Conservation (phyloP, 2,329 filamentous ascomycete species). For the Rutstroemia sp. region DNA sequence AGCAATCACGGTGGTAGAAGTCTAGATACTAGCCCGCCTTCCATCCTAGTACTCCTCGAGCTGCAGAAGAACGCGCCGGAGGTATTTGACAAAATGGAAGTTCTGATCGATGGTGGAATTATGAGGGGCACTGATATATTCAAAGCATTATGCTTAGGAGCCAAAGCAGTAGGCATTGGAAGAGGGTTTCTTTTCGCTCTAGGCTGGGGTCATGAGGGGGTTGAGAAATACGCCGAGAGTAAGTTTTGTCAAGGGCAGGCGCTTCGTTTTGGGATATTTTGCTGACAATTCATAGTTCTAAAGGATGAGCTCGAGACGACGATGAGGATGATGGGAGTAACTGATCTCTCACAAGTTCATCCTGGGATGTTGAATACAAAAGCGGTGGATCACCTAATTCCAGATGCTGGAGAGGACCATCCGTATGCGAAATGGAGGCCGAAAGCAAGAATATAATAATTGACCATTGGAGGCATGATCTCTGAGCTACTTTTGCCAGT, state of each 20-base stretch:
- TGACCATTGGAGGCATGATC: background rate
- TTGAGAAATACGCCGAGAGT: conserved; percentile 47
- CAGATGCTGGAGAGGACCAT: conserved; percentile 34
- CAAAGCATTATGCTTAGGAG: conserved; percentile 59
- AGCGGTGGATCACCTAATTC: conserved; percentile 41
- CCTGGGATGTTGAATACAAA: conserved; percentile 52
- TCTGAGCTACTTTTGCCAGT: too few relatives aligned
- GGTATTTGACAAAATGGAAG: conserved; percentile 52
- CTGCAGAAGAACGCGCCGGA: conserved; percentile 53
- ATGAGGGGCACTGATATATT: conserved; percentile 59
- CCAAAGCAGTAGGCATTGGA: conserved; percentile 55
- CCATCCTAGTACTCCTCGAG: conserved; percentile 54
- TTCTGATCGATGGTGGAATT: conserved; percentile 59
- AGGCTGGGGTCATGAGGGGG: conserved; percentile 52
- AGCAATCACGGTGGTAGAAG: conserved; percentile 63
- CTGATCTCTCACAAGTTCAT: conserved; percentile 50
- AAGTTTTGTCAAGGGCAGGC: conserved; percentile 26
- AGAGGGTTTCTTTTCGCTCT: conserved; percentile 52
- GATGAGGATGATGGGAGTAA: conserved; percentile 60
- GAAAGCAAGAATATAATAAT: conserved; percentile 23
- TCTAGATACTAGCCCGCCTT: conserved; percentile 43
- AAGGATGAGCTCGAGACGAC: conserved; percentile 57
- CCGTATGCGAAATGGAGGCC: conserved; percentile 36
- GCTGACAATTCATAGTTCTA: conserved; percentile 32
- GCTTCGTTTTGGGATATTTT: background rate